Evolutionary conservation across 2,329 filamentous ascomycete species (phyloP).

Genomic region (Aspergillus fumigatus): DNA sequence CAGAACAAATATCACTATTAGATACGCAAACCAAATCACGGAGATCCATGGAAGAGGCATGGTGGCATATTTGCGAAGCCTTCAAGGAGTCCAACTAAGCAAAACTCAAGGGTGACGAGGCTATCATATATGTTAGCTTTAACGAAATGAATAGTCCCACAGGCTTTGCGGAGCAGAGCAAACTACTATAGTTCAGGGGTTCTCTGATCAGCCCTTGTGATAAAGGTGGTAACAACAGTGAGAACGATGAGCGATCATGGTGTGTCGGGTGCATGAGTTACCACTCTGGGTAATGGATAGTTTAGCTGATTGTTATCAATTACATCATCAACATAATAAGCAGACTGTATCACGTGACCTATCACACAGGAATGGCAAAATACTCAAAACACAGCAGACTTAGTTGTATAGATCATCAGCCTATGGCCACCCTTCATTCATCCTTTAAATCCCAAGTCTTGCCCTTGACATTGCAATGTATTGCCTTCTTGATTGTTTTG

Average conservation of each 20-base stretch:
- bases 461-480: neutral
- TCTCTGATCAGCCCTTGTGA: neutral
- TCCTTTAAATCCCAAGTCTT: neutral
- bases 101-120: neutral
- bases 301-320: slow-evolving; percentile 1
- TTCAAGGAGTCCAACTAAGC: neutral
- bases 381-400: neutral
- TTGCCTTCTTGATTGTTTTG: neutral
- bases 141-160: neutral
- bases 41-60: slow-evolving; percentile 72
- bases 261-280: neutral
- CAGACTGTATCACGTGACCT: neutral
- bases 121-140: neutral
- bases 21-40: slow-evolving; percentile 93
- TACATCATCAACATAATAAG: slow-evolving; percentile 15
- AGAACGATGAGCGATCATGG: neutral
- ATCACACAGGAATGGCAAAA: neutral
- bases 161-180: neutral
- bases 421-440: neutral
- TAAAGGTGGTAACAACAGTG: neutral
- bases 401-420: neutral
- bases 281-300: neutral
- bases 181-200: neutral
- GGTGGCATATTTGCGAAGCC: slow-evolving; percentile 12
- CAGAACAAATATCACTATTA: slow-evolving; percentile 71